These are phyloP conservation scores for Helotiales sp. DNA, from an alignment of 2,329 filamentous ascomycete species.

Conservation along the genomic window DNA sequence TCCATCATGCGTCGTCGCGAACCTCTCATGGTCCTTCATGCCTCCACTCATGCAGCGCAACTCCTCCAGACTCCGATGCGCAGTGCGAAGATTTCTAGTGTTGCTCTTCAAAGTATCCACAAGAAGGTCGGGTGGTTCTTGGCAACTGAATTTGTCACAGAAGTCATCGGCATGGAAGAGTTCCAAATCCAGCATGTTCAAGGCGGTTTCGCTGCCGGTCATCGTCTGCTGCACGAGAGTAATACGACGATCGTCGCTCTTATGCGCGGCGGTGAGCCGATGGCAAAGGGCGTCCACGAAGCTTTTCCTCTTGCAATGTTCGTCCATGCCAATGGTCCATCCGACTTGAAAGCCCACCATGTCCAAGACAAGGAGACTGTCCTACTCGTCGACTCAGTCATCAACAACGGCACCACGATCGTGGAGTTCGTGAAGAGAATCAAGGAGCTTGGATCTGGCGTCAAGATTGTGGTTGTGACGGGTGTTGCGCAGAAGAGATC, in stretches of 20 bases:
- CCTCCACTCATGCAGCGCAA: constrained; percentile 37
- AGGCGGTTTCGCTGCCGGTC: background rate
- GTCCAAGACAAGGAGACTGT: background rate
- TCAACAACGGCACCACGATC: background rate
- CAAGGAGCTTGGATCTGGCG: background rate
- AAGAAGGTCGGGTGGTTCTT: background rate
- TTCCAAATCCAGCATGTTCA: background rate
- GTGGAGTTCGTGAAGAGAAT: background rate
- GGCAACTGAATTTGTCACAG: background rate
- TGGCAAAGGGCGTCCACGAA: background rate
- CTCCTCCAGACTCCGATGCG: constrained; percentile 48
- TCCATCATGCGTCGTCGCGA: background rate
- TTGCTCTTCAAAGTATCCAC: background rate
- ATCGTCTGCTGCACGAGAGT: background rate
- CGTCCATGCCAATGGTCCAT: background rate
- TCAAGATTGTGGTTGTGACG: background rate
- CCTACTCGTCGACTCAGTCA: background rate
- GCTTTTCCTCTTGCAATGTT: background rate
- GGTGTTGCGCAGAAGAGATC: background rate
- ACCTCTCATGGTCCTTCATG: constrained; percentile 38
- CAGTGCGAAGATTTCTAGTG: background rate
- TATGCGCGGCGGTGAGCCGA: background rate
- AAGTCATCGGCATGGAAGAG: background rate
- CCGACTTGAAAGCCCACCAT: background rate
- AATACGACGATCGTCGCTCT: background rate